phyloP scores from a whole-genome alignment of 306 rosid species.

The Canavalia ensiformis region DNA sequence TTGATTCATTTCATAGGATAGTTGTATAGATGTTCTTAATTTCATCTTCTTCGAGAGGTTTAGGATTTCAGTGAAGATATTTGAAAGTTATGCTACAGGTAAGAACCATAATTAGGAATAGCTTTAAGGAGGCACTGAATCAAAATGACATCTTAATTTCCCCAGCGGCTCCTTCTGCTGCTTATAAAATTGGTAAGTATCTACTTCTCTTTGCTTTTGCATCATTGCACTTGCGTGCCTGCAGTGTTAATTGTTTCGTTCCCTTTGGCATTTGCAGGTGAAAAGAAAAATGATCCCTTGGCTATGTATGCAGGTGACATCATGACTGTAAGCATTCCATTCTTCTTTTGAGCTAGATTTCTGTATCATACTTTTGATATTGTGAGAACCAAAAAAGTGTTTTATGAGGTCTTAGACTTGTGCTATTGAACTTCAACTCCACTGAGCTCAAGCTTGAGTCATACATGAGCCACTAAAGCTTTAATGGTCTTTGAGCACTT shows the following conservation, averaged over 20 bases:
- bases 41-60: conserved; percentile 28
- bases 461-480: conserved; percentile 5
- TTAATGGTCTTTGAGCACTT: conserved; percentile 5
- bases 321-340: conserved; percentile 88
- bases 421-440: conserved; percentile 20
- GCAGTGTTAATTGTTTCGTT: conserved; percentile 36
- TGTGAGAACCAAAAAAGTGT: conserved; percentile 14
- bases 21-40: conserved; percentile 20
- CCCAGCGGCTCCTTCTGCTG: conserved; percentile 97
- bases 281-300: conserved; percentile 91
- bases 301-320: conserved; percentile 98
- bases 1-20: conserved; percentile 26
- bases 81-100: conserved; percentile 68
- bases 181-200: conserved; percentile 86
- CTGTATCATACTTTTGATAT: conserved; percentile 14
- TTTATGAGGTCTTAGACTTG: conserved; percentile 18
- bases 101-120: conserved; percentile 85
- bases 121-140: conserved; percentile 86
- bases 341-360: conserved; percentile 31
- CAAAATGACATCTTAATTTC: conserved; percentile 90
- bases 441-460: conserved; percentile 16
- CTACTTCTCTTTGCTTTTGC: conserved; percentile 33
- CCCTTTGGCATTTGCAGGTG: conserved; percentile 67
- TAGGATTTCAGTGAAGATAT: conserved; percentile 40
- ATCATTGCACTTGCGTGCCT: not conserved